These are phyloP conservation scores for Cercospora janseana DNA, from an alignment of 2,329 filamentous ascomycete genomes.

Conservation along the genomic window DNA sequence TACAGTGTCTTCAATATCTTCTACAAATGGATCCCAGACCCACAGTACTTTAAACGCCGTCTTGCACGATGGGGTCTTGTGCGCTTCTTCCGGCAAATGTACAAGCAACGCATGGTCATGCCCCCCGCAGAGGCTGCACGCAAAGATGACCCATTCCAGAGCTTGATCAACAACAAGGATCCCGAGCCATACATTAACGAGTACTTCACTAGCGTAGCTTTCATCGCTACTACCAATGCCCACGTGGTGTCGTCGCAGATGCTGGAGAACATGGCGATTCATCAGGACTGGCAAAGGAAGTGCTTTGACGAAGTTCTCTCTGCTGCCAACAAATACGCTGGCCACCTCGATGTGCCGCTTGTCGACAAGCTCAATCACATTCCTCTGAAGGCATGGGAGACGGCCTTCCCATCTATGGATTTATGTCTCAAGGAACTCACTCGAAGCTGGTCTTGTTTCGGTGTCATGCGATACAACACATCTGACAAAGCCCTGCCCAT, in stretches of 20 bases:
- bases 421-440: conserved; percentile 55
- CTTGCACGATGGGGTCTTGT: conserved; percentile 49
- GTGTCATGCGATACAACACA: conserved; percentile 48
- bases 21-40: conserved; percentile 53
- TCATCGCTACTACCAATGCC: conserved; percentile 55
- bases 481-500: conserved; percentile 48
- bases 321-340: conserved; percentile 45
- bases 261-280: conserved; percentile 29
- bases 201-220: conserved; percentile 55
- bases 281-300: conserved; percentile 47
- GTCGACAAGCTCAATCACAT: conserved; percentile 44
- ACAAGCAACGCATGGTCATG: conserved; percentile 44
- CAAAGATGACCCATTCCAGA: conserved; percentile 53
- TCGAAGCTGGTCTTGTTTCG: conserved; percentile 50
- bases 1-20: conserved; percentile 49
- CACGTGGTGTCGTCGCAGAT: conserved; percentile 53
- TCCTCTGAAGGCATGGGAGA: conserved; percentile 55
- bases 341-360: conserved; percentile 35
- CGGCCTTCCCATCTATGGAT: conserved; percentile 53
- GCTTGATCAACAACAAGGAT: conserved; percentile 52
- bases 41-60: conserved; percentile 43
- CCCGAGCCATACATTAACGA: conserved; percentile 34
- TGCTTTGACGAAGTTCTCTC: conserved; percentile 49
- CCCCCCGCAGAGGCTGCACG: conserved; percentile 34
- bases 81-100: conserved; percentile 48